A percentile compares a stretch with the other conserved stretches of the same genome.
phyloP scores from a whole-genome alignment of 768 basidiomycete genomes.

The Mycena venus region DNA sequence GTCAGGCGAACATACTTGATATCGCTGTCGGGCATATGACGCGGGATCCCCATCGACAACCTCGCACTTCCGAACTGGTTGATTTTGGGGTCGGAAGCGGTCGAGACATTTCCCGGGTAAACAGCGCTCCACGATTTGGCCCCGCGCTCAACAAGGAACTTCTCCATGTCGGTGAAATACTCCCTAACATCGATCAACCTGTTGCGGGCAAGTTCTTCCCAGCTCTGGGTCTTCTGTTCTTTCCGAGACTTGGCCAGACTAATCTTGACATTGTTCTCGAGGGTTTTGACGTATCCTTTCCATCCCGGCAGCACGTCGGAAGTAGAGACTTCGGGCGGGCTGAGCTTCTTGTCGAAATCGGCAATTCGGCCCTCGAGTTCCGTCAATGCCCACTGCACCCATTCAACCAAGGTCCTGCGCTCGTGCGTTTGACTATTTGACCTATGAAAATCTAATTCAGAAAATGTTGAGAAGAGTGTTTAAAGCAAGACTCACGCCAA shows the following conservation, averaged over 20 bases:
- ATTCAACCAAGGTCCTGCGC: constrained; percentile 51
- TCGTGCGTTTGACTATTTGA: constrained; percentile 32
- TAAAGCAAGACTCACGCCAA: constrained; percentile 1
- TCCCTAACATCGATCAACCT: constrained; percentile 42
- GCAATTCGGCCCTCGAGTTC: constrained; percentile 38
- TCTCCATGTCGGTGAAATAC: constrained; percentile 52
- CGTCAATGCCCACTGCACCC: constrained; percentile 50
- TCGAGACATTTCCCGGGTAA: constrained; percentile 43
- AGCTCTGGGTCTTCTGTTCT: constrained; percentile 25
- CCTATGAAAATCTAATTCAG: background rate
- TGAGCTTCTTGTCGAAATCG: constrained; percentile 30
- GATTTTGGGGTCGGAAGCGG: constrained; percentile 30
- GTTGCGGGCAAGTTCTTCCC: constrained; percentile 31
- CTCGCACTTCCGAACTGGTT: background rate
- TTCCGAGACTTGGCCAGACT: background rate
- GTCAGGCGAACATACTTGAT: constrained; percentile 43
- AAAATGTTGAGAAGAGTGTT: background rate
- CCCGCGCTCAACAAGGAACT: constrained; percentile 45
- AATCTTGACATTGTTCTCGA: background rate
- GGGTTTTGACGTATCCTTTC: constrained; percentile 22
- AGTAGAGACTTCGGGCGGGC: background rate
- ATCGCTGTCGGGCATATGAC: too few relatives aligned
- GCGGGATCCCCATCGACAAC: too few relatives aligned
- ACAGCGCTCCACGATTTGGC: constrained; percentile 61
- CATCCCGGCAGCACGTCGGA: constrained; percentile 18